phyloP scores from a whole-genome alignment of 768 basidiomycete species.

The Serendipita vermifera region DNA sequence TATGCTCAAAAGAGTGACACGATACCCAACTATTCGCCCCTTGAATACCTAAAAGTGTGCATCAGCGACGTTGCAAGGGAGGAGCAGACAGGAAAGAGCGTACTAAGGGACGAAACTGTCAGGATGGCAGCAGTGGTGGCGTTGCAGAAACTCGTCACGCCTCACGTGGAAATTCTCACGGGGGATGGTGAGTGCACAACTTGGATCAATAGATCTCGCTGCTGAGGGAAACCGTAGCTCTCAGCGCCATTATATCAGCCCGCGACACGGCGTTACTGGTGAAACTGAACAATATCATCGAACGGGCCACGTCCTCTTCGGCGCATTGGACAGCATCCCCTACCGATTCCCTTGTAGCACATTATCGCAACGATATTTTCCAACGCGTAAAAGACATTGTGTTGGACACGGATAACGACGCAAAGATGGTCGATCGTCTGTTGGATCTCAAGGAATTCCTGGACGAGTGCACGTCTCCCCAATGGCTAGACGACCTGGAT shows the following conservation, averaged over 20 bases:
- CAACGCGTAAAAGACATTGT: constrained; percentile 48
- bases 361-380: neutral
- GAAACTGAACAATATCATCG: neutral
- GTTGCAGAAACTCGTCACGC: neutral
- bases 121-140: neutral
- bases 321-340: neutral
- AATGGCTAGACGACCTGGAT: constrained; percentile 42
- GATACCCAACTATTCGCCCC: neutral
- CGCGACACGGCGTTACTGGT: neutral
- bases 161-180: neutral
- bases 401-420: constrained; percentile 47
- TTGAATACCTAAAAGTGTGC: neutral
- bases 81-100: neutral
- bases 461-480: constrained; percentile 35
- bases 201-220: no score
- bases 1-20: neutral
- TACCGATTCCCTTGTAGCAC: constrained; percentile 28
- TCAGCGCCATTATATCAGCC: neutral
- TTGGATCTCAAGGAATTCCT: constrained; percentile 52
- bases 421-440: constrained; percentile 63
- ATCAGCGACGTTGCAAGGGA: neutral
- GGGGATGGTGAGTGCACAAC: neutral
- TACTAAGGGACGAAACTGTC: neutral
- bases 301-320: neutral
- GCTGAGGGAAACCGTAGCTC: no score